Evolutionary conservation across 768 basidiomycete species (phyloP), one percentile per base, ranked within the genome.

Genomic region (Hirschioporus abietinus): DNA sequence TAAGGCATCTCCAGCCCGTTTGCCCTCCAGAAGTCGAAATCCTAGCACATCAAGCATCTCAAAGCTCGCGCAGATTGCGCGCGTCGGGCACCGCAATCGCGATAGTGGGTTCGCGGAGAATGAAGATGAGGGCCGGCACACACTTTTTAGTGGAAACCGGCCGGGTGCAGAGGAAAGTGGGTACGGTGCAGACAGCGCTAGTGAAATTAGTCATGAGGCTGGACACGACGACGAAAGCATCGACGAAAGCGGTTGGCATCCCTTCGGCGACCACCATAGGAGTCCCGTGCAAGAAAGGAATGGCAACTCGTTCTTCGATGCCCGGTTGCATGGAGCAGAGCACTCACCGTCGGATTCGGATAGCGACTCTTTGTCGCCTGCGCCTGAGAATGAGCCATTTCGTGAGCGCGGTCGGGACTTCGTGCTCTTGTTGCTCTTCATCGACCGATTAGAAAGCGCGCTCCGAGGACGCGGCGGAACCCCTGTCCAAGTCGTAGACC

Each of bases 401-500:
- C 65, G 58, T 20, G 64, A 23, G n/a, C 66, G 65, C 2, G 57
- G n/a, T n/a, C 66, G 30, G 3, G 24, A 9, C 23, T 61, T 61
- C 18, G 60, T 15, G 70, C 66, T 65, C 67, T 75, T 1, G 75
- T 61, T 72, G 61, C 67, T 67, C 52, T 69, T 70, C 59, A 66
- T 66, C 25, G 69, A 70, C n/a, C 60, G 63, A 60, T 59, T 42
- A 35, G 66, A 68, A 9, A 66, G 62, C n/a, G 65, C 63, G 60
- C 66, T 70, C 30, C 61, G 23, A 8, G 68, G 65, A 34, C 61
- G 42, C 4, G 42, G 42, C 1, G 42, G 42, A 20, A 66, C 59
- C 64, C 66, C 35, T 30, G 26, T 71, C 30, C n/a, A n/a, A n/a
- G 70, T 94, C 89, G 86, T 88, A 93, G 9, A 88, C 80, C 34